Conservation (phyloP, 108 stramenopile genomes). For the Pseudonitzschia delicatissima region DNA sequence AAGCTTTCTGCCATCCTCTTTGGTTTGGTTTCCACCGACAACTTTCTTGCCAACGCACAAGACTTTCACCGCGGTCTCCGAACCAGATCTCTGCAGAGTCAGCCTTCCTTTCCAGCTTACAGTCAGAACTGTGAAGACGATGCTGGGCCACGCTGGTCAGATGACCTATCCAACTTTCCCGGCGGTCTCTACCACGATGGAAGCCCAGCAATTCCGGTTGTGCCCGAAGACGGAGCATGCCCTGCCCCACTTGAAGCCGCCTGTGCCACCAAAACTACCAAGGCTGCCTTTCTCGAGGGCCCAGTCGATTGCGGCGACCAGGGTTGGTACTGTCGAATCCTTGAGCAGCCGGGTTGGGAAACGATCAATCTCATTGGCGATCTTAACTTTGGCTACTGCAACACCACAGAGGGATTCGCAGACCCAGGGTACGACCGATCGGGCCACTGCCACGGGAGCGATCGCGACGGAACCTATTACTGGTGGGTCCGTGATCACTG, state of each 20-base stretch:
- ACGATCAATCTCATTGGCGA: not conserved
- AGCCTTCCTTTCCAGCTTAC: slow-evolving; percentile 5
- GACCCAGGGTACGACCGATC: not conserved
- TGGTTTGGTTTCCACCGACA: too few species aligned
- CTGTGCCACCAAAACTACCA: not conserved
- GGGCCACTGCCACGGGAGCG: slow-evolving; percentile 11
- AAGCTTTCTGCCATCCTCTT: too few species aligned
- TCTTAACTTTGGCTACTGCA: slow-evolving; percentile 17
- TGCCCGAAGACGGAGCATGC: not conserved
- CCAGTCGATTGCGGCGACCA: slow-evolving; percentile 11
- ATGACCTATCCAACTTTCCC: not conserved
- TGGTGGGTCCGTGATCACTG: slow-evolving; percentile 5
- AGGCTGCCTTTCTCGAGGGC: slow-evolving; percentile 7
- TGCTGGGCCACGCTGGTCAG: not conserved
- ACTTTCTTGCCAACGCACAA: too few species aligned
- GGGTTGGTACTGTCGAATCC: slow-evolving; percentile 4
- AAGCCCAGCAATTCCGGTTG: not conserved
- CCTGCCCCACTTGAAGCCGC: not conserved
- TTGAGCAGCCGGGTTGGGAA: slow-evolving; percentile 1
- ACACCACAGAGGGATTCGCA: not conserved
- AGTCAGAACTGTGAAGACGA: slow-evolving; percentile 7
- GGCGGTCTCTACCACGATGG: slow-evolving; percentile 4
- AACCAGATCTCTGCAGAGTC: too few species aligned
- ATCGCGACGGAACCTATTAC: slow-evolving; percentile 8
- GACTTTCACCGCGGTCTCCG: too few species aligned